Evolutionary conservation across 345 rosid species (phyloP).

Genomic region (thale cress (Arabidopsis thaliana)): TAIR10.1 NC_003076.8:18783501-18784000

Average conservation of each 20-base stretch:
- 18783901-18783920: background rate
- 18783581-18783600: background rate
- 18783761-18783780: background rate
- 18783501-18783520: background rate
- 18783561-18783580: background rate
- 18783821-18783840: background rate
- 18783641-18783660: background rate
- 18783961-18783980: background rate
- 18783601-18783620: background rate
- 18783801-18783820: background rate
- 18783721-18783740: background rate
- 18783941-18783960: background rate
- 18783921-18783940: background rate
- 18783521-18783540: background rate
- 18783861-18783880: background rate
- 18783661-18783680: background rate
- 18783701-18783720: background rate
- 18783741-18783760: background rate
- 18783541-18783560: background rate
- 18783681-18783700: background rate
- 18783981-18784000: background rate
- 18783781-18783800: background rate
- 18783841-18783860: background rate
- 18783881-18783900: background rate
- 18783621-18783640: background rate